Conservation (phyloP, 2,329 filamentous ascomycete genomes). For the Cytospora chrysosperma region DNA sequence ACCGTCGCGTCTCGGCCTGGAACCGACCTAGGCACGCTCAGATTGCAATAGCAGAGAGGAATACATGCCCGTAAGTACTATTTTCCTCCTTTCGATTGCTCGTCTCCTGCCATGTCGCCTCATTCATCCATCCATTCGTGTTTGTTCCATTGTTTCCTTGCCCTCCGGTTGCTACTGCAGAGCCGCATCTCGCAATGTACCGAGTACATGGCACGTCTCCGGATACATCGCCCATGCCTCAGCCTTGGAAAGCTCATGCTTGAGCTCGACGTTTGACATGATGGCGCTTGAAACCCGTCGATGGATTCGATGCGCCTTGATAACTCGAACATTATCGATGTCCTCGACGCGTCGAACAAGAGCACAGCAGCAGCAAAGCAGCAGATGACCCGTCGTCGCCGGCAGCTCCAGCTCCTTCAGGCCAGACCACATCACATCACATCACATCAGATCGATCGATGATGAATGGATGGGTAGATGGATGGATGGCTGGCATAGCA, state of each 20-base stretch:
- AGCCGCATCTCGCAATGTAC: conserved; percentile 18
- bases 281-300: background rate
- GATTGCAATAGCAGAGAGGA: background rate
- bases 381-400: background rate
- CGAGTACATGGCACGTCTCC: conserved; percentile 2
- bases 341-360: too few species aligned
- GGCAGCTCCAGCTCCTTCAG: too few species aligned
- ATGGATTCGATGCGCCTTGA: background rate
- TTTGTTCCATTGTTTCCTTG: background rate
- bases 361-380: background rate
- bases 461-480: too few species aligned
- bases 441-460: too few species aligned
- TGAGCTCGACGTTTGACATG: background rate
- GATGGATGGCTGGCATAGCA: too few species aligned
- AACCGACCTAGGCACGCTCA: background rate
- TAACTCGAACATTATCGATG: too few species aligned
- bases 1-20: background rate
- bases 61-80: conserved; percentile 12
- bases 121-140: background rate
- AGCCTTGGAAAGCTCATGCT: background rate
- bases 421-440: too few species aligned
- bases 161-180: background rate
- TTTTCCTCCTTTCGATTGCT: background rate
- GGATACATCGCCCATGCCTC: background rate
- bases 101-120: background rate